Evolutionary conservation across 176 grass and related monocot genomes (phyloP).

Genomic region (Canna indica): DNA sequence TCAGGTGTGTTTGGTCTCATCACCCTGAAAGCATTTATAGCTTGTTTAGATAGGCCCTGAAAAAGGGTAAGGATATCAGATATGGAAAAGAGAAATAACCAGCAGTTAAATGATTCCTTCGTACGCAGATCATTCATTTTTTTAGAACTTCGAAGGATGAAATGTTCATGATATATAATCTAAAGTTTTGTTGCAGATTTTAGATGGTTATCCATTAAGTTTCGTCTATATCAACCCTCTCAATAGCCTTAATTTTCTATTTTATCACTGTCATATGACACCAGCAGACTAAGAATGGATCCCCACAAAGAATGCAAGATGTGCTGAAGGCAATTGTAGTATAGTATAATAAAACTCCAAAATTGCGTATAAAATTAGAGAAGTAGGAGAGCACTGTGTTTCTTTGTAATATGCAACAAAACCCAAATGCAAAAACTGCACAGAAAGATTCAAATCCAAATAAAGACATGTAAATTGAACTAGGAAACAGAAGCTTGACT

Average conservation of each 20-base stretch:
- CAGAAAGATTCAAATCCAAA: neutral
- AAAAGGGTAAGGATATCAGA: constrained; percentile 11
- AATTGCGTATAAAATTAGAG: too few species aligned
- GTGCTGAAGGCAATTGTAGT: neutral
- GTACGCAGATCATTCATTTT: neutral
- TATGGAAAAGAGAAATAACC: neutral
- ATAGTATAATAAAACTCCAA: neutral
- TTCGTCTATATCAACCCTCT: neutral
- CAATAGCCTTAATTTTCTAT: neutral
- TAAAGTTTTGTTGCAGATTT: neutral
- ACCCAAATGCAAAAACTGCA: too few species aligned
- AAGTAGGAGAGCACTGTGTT: too few species aligned
- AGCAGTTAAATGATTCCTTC: neutral
- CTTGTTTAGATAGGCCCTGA: constrained; percentile 86
- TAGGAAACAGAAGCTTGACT: neutral
- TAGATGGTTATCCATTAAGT: neutral
- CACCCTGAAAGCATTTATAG: constrained; percentile 78
- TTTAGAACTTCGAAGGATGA: neutral
- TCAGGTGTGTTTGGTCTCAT: too few species aligned
- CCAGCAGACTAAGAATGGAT: neutral
- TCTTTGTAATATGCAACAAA: too few species aligned
- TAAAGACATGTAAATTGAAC: neutral
- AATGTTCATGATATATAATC: neutral
- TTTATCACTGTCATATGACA: neutral
- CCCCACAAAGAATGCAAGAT: neutral